Evolutionary conservation across 1,139 yeast genomes (phyloP), one percentile per base, ranked within the genome.

Genomic region (Blastobotrys capitulatus): DNA sequence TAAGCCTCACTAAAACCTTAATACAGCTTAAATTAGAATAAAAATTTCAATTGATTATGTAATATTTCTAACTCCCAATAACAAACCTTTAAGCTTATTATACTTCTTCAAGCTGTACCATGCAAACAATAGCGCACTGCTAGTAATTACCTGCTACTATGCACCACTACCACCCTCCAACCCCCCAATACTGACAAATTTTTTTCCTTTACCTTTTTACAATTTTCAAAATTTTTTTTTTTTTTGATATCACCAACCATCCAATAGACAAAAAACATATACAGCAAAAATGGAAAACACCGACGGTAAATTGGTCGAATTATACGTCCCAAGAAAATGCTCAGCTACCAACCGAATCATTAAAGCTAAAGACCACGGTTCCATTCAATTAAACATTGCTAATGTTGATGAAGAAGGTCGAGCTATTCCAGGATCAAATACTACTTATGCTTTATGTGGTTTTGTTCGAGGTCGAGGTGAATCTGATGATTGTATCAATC

Each of bases 281-380:
- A n/a, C n/a, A n/a, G n/a, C n/a, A n/a, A 45, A 45, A 45, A 45
- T 45, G 48, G 48, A 45, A 39, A 45, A 45, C 27, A 45, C 20
- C 44, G 48, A 45, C 38, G 48, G 48, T 19, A 45, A 45, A 38
- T 38, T 45, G 44, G 96, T 92, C 79, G 99, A 94, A 84, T 90
- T 92, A 79, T 92, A 92, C 95, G 96, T 92, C 79, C 99, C 99
- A 83, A 88, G 98, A 86, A 92, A 92, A 83, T 92, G 99, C 83
- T 92, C 97, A 79, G 99, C 98, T 73, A 89, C 98, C 80, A 90
- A 89, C 97, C 90, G 97, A 83, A 89, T 94, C 81, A 90, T 92
- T 84, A 89, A 88, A 83, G 94, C 98, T 72, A 90, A 92, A 83
- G 99, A 92, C 80, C 98, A 92, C 77, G 94, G 97, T 67, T 87